Evolutionary conservation across 768 basidiomycete genomes (phyloP).

Genomic region (Polyporus arcularius): DNA sequence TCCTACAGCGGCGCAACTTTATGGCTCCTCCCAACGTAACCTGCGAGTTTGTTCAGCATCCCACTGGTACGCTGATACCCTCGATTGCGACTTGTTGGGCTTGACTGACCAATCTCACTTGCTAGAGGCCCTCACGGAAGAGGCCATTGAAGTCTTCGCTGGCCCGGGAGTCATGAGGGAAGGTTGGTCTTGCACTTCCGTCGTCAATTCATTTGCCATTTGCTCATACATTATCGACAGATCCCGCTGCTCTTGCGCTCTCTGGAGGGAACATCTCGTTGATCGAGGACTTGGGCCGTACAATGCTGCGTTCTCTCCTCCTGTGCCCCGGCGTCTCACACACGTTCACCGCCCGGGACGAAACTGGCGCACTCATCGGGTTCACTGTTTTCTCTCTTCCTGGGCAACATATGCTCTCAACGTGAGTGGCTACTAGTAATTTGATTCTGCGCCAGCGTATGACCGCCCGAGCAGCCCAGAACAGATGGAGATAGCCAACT

Average conservation of each 20-base stretch:
- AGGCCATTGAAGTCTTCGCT: neutral
- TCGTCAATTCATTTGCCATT: too few relatives aligned
- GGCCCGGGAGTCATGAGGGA: neutral
- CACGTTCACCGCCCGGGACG: constrained; percentile 12
- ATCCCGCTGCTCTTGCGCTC: neutral
- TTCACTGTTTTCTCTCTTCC: constrained; percentile 8
- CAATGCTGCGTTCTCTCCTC: constrained; percentile 2
- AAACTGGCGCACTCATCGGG: constrained; percentile 8
- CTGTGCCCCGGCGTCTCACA: constrained; percentile 9
- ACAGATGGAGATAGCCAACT: constrained; percentile 9
- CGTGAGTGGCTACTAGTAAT: neutral
- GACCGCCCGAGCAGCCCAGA: neutral
- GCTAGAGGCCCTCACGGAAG: neutral
- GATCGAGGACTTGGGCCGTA: neutral
- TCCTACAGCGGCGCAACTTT: too few relatives aligned
- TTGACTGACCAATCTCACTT: neutral
- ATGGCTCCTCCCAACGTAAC: constrained; percentile 3
- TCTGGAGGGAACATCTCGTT: neutral
- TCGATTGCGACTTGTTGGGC: neutral
- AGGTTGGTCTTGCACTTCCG: neutral
- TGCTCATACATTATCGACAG: too few relatives aligned
- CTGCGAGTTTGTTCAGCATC: neutral
- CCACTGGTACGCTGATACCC: neutral
- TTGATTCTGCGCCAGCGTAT: neutral
- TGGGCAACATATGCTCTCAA: neutral